Evolutionary conservation across 1,284 basidiomycete species (phyloP).

Genomic region (Ganoderma boninense): DNA sequence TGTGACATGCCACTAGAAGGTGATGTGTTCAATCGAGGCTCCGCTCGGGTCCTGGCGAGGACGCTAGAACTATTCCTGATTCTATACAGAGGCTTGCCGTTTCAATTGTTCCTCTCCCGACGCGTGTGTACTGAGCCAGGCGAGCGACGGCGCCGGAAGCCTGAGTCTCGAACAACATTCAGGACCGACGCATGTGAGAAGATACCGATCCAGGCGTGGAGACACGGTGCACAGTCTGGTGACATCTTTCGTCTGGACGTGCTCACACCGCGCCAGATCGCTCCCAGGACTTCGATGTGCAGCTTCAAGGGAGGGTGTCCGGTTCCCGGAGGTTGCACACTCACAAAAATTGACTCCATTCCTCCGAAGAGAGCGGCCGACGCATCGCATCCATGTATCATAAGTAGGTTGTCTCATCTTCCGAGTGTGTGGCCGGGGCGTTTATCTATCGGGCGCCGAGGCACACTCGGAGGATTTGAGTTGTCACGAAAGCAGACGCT

Average conservation of each 20-base stretch:
- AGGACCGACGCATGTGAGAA: conserved; percentile 7
- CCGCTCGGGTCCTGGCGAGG: neutral
- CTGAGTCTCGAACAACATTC: neutral
- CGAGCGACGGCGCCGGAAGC: neutral
- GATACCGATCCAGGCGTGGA: neutral
- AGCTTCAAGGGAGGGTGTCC: neutral
- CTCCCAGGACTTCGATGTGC: neutral
- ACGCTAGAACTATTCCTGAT: neutral
- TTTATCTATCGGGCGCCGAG: neutral
- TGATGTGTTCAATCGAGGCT: conserved; percentile 6
- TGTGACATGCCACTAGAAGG: conserved; percentile 1
- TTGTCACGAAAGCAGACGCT: neutral
- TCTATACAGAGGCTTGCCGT: neutral
- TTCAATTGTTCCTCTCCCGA: neutral
- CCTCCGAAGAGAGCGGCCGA: conserved; percentile 9
- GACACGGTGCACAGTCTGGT: neutral
- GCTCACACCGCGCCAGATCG: neutral
- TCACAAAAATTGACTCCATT: conserved; percentile 6
- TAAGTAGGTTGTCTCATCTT: neutral
- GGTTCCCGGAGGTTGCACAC: neutral
- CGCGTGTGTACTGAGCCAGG: neutral
- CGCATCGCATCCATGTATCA: neutral
- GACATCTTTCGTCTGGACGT: neutral
- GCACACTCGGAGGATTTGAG: neutral
- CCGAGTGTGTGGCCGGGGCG: neutral